Conservation (phyloP, 1,284 basidiomycete species). For the Marasmius fiardii region DNA sequence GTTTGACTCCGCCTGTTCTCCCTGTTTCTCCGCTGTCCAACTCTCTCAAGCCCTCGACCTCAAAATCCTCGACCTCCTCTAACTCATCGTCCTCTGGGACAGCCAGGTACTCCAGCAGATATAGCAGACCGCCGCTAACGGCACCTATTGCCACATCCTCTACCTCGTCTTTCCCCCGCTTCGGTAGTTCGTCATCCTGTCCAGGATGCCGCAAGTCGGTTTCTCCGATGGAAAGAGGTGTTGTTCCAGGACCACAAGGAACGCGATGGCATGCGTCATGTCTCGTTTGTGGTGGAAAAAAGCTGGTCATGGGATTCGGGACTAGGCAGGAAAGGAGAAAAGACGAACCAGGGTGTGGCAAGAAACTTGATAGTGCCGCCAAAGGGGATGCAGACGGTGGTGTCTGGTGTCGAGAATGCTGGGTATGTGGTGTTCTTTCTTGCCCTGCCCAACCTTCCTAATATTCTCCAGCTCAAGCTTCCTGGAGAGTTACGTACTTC, state of each 20-base stretch:
- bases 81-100: conserved; percentile 22
- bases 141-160: conserved; percentile 29
- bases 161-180: conserved; percentile 49
- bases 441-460: background rate
- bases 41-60: conserved; percentile 4
- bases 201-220: conserved; percentile 71
- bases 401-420: conserved; percentile 81
- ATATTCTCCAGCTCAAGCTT: conserved; percentile 49
- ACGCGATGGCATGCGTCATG: conserved; percentile 75
- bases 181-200: conserved; percentile 61
- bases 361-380: conserved; percentile 78
- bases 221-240: conserved; percentile 77
- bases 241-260: conserved; percentile 77
- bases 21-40: conserved; percentile 8
- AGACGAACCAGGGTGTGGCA: conserved; percentile 72
- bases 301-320: conserved; percentile 37
- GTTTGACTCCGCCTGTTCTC: conserved; percentile 18
- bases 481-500: conserved; percentile 42
- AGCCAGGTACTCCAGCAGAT: conserved; percentile 30
- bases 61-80: conserved; percentile 13
- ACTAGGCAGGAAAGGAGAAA: conserved; percentile 43
- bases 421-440: conserved; percentile 42
- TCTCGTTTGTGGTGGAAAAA: conserved; percentile 75
- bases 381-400: conserved; percentile 66
- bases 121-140: conserved; percentile 40